These are phyloP conservation scores for Epichloe brachyelytri DNA, from an alignment of 2,329 filamentous ascomycete species.

Conservation along the genomic window DNA sequence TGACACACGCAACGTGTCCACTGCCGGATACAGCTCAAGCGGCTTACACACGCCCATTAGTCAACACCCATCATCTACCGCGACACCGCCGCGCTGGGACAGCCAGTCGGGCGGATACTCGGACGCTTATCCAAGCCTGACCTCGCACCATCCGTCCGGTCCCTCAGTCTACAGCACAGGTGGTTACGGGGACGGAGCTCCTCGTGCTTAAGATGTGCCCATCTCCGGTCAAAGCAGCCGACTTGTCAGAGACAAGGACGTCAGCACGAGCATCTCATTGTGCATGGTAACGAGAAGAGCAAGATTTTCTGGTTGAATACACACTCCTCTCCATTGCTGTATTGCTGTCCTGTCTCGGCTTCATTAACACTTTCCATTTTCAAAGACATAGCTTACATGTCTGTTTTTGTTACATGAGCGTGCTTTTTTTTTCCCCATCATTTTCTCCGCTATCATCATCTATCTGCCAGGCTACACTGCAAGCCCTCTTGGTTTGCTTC, in stretches of 20 bases:
- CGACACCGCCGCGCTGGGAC: constrained; percentile 30
- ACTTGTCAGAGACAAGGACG: no score
- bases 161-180: constrained; percentile 28
- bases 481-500: not conserved
- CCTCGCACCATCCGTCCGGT: constrained; percentile 21
- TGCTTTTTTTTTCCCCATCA: not conserved
- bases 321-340: no score
- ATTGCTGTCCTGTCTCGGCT: no score
- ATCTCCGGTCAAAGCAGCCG: no score
- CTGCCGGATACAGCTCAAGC: constrained; percentile 25
- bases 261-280: no score
- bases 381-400: not conserved
- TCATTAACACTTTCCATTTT: not conserved
- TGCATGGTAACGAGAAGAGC: no score
- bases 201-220: constrained; percentile 22
- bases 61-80: constrained; percentile 23
- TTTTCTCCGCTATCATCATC: no score
- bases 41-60: constrained; percentile 27
- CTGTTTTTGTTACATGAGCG: not conserved
- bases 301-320: no score
- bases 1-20: constrained; percentile 21
- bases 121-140: constrained; percentile 26
- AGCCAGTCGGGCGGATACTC: constrained; percentile 24
- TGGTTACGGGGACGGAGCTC: constrained; percentile 29
- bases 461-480: no score